Percentiles rank a stretch among this genome's conserved stretches.
Evolutionary conservation across 257 asterid species (phyloP).

Genomic region (Nicotiana benthamiana): DNA sequence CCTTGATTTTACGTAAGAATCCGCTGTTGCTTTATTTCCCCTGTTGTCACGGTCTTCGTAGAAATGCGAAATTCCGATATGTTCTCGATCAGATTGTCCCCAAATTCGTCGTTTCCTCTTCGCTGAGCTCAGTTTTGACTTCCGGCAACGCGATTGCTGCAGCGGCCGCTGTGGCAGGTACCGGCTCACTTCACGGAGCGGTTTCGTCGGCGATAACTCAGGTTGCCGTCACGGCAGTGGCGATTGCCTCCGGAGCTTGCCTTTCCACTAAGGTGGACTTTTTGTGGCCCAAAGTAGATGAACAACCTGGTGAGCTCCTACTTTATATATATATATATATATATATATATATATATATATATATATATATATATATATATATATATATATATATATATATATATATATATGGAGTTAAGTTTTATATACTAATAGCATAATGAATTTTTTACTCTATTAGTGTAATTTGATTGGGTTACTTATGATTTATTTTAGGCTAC

Average conservation of each 20-base stretch:
- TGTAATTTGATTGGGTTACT: too few species aligned
- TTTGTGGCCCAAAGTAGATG: conserved; percentile 87
- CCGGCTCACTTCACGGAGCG: conserved; percentile 74
- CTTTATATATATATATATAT: not conserved
- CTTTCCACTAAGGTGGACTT: conserved; percentile 92
- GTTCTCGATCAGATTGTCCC: conserved; percentile 34
- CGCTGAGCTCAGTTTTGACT: conserved; percentile 47
- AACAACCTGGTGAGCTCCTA: conserved; percentile 55
- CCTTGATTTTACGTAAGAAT: conserved; percentile 31
- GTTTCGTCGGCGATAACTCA: conserved; percentile 88
- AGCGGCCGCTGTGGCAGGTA: conserved; percentile 57
- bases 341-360: too few species aligned
- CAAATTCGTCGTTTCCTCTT: conserved; percentile 42
- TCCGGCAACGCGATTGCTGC: conserved; percentile 77
- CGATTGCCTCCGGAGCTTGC: conserved; percentile 97
- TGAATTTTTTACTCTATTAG: too few species aligned
- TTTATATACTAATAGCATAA: too few species aligned
- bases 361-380: too few species aligned
- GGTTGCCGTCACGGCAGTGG: conserved; percentile 87
- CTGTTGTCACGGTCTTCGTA: conserved; percentile 8
- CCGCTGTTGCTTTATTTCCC: conserved; percentile 21
- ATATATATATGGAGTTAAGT: too few species aligned
- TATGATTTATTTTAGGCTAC: too few species aligned
- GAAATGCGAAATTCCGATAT: conserved; percentile 38
- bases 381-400: too few species aligned